Percentiles rank a stretch among this genome's conserved stretches.
phyloP scores from a whole-genome alignment of 371 early-diverging fungal genomes.

The Haplosporangium sp. region DNA sequence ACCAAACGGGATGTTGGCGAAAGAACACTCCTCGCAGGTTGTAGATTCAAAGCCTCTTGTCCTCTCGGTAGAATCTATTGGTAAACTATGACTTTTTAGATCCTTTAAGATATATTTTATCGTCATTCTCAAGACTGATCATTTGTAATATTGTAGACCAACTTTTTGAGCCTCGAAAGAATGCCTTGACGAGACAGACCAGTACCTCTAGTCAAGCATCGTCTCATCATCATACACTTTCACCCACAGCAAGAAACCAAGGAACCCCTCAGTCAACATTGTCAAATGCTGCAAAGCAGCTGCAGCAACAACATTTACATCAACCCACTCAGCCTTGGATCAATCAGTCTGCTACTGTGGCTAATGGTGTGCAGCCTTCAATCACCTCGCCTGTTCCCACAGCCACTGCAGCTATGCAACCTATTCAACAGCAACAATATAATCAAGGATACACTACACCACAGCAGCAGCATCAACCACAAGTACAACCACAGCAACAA shows the following conservation, averaged over 20 bases:
- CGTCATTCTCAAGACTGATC: not conserved
- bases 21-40: not conserved
- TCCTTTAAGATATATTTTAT: not conserved
- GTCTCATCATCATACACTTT: slow-evolving; percentile 8
- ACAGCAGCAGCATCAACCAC: slow-evolving; percentile 26
- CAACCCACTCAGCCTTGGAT: slow-evolving; percentile 25
- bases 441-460: slow-evolving; percentile 9
- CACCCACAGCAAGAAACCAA: slow-evolving; percentile 19
- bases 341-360: not conserved
- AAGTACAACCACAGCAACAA: slow-evolving; percentile 16
- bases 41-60: slow-evolving; percentile 31
- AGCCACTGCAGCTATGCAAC: not conserved
- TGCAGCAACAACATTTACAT: slow-evolving; percentile 27
- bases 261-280: slow-evolving; percentile 13
- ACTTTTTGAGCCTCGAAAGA: slow-evolving; percentile 28
- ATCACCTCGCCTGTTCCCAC: slow-evolving; percentile 13
- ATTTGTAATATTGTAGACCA: slow-evolving; percentile 15
- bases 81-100: slow-evolving; percentile 12
- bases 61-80: slow-evolving; percentile 45
- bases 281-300: slow-evolving; percentile 11
- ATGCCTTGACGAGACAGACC: slow-evolving; percentile 17
- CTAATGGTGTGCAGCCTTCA: slow-evolving; percentile 9
- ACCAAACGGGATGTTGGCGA: not conserved
- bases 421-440: slow-evolving; percentile 7
- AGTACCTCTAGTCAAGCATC: slow-evolving; percentile 48